These are phyloP conservation scores for Saccharomycopsis fodiens DNA, from an alignment of 805 yeast genomes.

Conservation along the genomic window DNA sequence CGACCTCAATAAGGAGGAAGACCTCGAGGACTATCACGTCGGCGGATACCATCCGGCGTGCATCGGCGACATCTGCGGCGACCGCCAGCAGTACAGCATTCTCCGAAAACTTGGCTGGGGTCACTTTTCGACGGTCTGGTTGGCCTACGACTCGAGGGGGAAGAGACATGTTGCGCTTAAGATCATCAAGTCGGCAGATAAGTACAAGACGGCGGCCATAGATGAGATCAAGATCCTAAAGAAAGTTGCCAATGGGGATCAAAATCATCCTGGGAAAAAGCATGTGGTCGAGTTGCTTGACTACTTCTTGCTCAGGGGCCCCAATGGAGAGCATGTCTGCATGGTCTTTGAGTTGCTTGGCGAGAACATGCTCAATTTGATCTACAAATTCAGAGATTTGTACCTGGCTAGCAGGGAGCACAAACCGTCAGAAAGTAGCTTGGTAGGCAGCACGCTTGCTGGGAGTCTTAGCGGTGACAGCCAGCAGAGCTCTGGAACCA, in stretches of 20 bases:
- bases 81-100: conserved; percentile 58
- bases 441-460: no score
- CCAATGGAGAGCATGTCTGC: conserved; percentile 87
- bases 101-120: conserved; percentile 98
- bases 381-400: conserved; percentile 50
- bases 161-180: conserved; percentile 78
- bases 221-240: conserved; percentile 84
- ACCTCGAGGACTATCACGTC: conserved; percentile 70
- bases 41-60: conserved; percentile 97
- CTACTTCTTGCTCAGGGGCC: conserved; percentile 79
- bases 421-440: not conserved
- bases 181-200: conserved; percentile 83
- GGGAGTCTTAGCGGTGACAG: not conserved
- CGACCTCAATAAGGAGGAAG: conserved; percentile 63
- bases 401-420: not conserved
- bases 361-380: conserved; percentile 80
- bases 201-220: conserved; percentile 87
- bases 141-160: conserved; percentile 56
- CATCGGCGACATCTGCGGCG: conserved; percentile 78
- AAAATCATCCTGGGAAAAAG: conserved; percentile 70
- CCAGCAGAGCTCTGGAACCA: not conserved
- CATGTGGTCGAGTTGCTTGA: conserved; percentile 78
- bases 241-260: conserved; percentile 53
- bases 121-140: conserved; percentile 93
- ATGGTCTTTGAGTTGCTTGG: conserved; percentile 98